A percentile compares a stretch with the other conserved stretches of the same genome.
phyloP scores from a whole-genome alignment of 2,329 filamentous ascomycete genomes.

The Colletotrichum destructivum region DNA sequence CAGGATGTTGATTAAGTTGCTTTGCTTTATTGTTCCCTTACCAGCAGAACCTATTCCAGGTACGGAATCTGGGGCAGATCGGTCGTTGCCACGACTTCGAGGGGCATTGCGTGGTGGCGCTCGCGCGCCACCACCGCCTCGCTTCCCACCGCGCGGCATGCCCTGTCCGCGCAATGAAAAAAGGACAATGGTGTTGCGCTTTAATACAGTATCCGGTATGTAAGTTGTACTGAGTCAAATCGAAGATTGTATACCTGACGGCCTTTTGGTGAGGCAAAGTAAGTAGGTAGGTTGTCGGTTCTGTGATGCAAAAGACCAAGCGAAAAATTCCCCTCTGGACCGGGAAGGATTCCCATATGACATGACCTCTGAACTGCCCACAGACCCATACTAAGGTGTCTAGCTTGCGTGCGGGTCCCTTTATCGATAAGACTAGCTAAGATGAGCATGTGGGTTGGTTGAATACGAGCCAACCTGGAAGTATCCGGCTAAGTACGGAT shows the following conservation, averaged over 20 bases:
- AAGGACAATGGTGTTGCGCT: neutral
- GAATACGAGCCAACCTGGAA: too few relatives aligned
- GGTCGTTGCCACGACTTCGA: slow-evolving; percentile 13
- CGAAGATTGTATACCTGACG: neutral
- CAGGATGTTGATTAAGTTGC: neutral
- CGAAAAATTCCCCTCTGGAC: slow-evolving; percentile 3
- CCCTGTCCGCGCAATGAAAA: slow-evolving; percentile 13
- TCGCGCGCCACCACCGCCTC: slow-evolving; percentile 26
- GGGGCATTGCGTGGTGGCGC: slow-evolving; percentile 25
- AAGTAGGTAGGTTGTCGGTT: neutral
- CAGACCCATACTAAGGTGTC: too few relatives aligned
- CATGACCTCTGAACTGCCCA: neutral
- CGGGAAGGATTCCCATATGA: neutral
- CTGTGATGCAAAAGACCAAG: neutral
- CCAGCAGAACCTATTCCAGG: slow-evolving; percentile 7
- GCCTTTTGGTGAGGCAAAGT: neutral
- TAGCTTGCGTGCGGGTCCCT: too few relatives aligned
- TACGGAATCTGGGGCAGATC: neutral
- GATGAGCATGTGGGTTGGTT: neutral
- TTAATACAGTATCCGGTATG: neutral
- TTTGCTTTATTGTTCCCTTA: neutral
- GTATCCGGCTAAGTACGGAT: neutral
- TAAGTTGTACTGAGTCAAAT: neutral
- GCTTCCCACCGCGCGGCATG: slow-evolving; percentile 38
- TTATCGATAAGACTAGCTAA: slow-evolving; percentile 2